Percentiles rank a stretch among this genome's conserved stretches.
Evolutionary conservation across 768 basidiomycete species (phyloP).

Genomic region (Phlebiopsis gigantea): DNA sequence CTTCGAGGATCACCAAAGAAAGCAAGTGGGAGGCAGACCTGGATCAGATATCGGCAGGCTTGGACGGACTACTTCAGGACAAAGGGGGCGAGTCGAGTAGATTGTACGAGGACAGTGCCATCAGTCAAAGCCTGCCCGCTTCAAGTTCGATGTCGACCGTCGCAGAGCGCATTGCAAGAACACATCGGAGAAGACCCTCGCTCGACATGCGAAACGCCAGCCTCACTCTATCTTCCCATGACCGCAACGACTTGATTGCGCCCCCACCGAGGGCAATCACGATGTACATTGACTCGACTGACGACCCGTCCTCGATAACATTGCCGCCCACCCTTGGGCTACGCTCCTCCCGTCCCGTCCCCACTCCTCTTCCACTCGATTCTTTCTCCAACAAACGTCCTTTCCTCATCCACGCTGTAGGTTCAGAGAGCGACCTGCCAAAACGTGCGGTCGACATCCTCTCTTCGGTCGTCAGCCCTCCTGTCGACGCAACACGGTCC

Average conservation of each 20-base stretch:
- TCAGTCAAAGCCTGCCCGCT: slow-evolving; percentile 28
- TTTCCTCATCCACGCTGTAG: slow-evolving; percentile 9
- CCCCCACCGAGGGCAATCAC: slow-evolving; percentile 74
- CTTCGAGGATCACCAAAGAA: slow-evolving; percentile 43
- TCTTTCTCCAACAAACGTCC: slow-evolving; percentile 3
- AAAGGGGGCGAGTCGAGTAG: slow-evolving; percentile 8
- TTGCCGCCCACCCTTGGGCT: slow-evolving; percentile 72
- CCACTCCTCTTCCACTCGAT: slow-evolving; percentile 15
- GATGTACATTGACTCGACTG: slow-evolving; percentile 58
- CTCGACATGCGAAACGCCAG: slow-evolving; percentile 30
- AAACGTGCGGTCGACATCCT: slow-evolving; percentile 22
- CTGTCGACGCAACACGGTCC: neutral
- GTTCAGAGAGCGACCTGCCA: slow-evolving; percentile 1
- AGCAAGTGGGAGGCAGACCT: slow-evolving; percentile 64
- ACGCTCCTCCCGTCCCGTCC: slow-evolving; percentile 27
- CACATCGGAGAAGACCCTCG: slow-evolving; percentile 19
- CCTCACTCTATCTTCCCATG: slow-evolving; percentile 46
- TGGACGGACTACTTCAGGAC: slow-evolving; percentile 51
- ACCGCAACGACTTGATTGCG: slow-evolving; percentile 51
- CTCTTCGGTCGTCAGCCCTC: slow-evolving; percentile 17
- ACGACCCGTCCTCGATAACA: slow-evolving; percentile 46
- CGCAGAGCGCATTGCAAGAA: slow-evolving; percentile 15
- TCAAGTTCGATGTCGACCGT: slow-evolving; percentile 12
- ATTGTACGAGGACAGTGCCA: slow-evolving; percentile 2
- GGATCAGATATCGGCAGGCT: slow-evolving; percentile 56